Evolutionary conservation across 805 yeast species (phyloP).

Genomic region (Candida ficus): DNA sequence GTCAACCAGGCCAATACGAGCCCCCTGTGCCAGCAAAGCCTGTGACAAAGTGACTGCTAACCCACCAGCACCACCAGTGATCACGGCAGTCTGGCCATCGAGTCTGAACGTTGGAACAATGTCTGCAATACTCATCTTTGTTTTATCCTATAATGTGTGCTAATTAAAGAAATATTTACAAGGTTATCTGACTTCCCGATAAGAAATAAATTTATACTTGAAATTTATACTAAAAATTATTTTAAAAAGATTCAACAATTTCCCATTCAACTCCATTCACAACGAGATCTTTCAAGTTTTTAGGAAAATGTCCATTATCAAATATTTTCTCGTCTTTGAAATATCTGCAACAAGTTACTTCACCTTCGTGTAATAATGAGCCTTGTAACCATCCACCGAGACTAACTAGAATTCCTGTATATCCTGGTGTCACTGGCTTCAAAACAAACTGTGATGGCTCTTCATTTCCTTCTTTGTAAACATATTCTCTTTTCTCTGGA

Average conservation of each 20-base stretch:
- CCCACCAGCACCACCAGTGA: conserved; percentile 84
- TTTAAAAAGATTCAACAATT: too few relatives aligned
- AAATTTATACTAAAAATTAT: too few relatives aligned
- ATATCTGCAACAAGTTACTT: background rate
- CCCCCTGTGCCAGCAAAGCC: conserved; percentile 71
- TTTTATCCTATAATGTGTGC: too few relatives aligned
- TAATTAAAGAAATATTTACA: too few relatives aligned
- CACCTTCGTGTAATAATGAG: conserved; percentile 23
- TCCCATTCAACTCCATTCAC: too few relatives aligned
- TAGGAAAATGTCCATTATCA: too few relatives aligned
- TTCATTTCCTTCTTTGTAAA: background rate
- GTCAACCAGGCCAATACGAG: conserved; percentile 69
- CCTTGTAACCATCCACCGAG: conserved; percentile 53
- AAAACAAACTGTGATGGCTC: background rate
- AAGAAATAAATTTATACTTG: too few relatives aligned
- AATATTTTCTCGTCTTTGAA: background rate
- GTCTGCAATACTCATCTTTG: too few relatives aligned
- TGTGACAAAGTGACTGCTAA: conserved; percentile 59
- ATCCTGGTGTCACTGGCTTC: background rate
- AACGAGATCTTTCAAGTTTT: too few relatives aligned
- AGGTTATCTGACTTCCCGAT: too few relatives aligned
- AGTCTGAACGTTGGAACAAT: conserved; percentile 56
- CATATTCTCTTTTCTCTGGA: conserved; percentile 19
- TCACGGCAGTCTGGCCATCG: conserved; percentile 64
- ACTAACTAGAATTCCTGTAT: conserved; percentile 39